Percentiles rank a stretch among this genome's conserved stretches.
These are phyloP conservation scores for Amaranthus palmeri DNA, from an alignment of 148 eudicot species.

Conservation along the genomic window DNA sequence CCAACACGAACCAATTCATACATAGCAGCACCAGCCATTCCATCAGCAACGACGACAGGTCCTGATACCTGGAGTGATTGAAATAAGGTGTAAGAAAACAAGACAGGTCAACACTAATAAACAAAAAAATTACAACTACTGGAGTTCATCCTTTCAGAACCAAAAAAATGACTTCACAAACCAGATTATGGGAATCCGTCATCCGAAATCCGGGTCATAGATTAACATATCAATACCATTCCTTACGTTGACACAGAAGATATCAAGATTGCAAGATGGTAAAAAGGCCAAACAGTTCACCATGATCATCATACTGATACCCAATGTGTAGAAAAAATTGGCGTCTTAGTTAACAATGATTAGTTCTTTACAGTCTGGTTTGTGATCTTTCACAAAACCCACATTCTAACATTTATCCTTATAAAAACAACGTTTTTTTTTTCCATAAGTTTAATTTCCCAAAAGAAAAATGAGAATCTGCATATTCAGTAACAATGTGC, in stretches of 20 bases:
- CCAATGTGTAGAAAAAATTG: neutral
- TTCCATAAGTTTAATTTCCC: neutral
- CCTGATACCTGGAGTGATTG: slow-evolving; percentile 70
- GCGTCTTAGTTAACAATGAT: neutral
- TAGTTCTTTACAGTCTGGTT: neutral
- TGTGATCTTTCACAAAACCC: neutral
- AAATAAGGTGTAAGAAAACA: neutral
- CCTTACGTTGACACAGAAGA: neutral
- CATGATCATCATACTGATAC: neutral
- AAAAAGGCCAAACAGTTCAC: neutral
- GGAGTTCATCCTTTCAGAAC: neutral
- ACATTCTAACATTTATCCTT: neutral
- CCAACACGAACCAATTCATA: slow-evolving; percentile 98
- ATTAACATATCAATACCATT: neutral
- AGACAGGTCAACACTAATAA: neutral
- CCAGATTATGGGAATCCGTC: neutral
- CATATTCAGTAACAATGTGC: neutral
- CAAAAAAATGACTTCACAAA: neutral
- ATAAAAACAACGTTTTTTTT: neutral
- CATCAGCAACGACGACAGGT: slow-evolving; percentile 99
- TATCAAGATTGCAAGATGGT: too few species aligned
- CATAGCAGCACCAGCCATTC: slow-evolving; percentile 99
- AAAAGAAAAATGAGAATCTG: neutral
- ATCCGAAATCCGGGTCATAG: neutral
- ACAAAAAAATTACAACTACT: too few species aligned